Evolutionary conservation across 306 rosid species (phyloP), one percentile per base, ranked within the genome.

Genomic region (Ceratonia siliqua): DNA sequence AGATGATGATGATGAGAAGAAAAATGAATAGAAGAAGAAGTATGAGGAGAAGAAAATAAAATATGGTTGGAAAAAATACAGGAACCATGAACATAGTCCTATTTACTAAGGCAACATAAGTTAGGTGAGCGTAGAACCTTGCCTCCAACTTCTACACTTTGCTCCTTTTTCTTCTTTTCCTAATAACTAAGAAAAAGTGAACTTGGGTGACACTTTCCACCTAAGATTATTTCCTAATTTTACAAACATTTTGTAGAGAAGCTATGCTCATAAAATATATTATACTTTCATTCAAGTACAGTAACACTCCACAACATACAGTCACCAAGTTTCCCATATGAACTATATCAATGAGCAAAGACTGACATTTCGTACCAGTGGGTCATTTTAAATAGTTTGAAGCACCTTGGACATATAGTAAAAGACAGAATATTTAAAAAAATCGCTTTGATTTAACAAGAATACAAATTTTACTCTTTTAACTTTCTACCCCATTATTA

Each of bases 41-140:
- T 30, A 30, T 17, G 7, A 35, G 17, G 39, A 33, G 42, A 32
- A 59, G 57, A 28, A 61, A 62, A 70, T 20, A 55, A 75, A 28
- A 18, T 54, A 65, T 33, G 62, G 24, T 56, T 27, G 43, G 63
- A 62, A 6, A 35, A 33, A 21, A 48, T n/a, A 66, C 72, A 61
- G 28, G 18, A 74, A 33, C 58, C 65, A 69, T 36, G 38, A 68
- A n/a, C 53, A 28, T 1, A 66, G 36, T 25, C 43, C 56, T 38
- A 35, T 48, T 66, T 24, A 36, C 14, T 13, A 53, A 50, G 70
- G 65, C 18, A 58, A 35, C 62, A 53, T 5, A 33, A n/a, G 58
- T 20, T 35, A 50, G n/a, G 66, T 24, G n/a, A 39, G 6, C 9
- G 8, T 21, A 21, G 22, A 36, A 62, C 43, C 62, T 38, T 56